phyloP scores from a whole-genome alignment of 371 early-diverging fungal genomes.

The Globomyces sp. region DNA sequence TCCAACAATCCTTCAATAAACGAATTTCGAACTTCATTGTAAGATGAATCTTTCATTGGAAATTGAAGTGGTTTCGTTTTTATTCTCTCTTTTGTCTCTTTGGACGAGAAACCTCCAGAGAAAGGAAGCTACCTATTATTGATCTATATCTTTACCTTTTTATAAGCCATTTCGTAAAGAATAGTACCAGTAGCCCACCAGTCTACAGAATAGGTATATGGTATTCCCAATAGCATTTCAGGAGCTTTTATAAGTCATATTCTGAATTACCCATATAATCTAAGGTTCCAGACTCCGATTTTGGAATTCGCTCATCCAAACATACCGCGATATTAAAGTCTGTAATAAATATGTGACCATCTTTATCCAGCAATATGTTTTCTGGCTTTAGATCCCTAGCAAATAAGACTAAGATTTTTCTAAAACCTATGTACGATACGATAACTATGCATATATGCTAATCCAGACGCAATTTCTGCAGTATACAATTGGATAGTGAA shows the following conservation, averaged over 20 bases:
- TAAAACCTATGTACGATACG: constrained; percentile 69
- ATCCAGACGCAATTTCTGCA: constrained; percentile 70
- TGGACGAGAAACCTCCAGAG: neutral
- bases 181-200: constrained; percentile 97
- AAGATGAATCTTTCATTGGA: neutral
- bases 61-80: constrained; percentile 2
- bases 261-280: constrained; percentile 72
- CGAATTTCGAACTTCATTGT: neutral
- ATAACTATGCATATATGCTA: constrained; percentile 71
- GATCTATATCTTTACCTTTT: constrained; percentile 11
- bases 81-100: constrained; percentile 4
- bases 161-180: constrained; percentile 66
- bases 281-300: constrained; percentile 45
- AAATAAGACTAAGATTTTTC: neutral
- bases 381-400: constrained; percentile 90
- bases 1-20: neutral
- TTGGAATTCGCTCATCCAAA: constrained; percentile 22
- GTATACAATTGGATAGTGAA: constrained; percentile 71
- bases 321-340: constrained; percentile 58
- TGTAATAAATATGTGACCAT: constrained; percentile 50
- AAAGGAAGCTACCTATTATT: neutral
- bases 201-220: constrained; percentile 89
- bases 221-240: constrained; percentile 74
- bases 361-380: constrained; percentile 73
- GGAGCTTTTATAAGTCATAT: constrained; percentile 66